Conservation (phyloP, 441 rosid genomes). For the Hura crepitans region DNA sequence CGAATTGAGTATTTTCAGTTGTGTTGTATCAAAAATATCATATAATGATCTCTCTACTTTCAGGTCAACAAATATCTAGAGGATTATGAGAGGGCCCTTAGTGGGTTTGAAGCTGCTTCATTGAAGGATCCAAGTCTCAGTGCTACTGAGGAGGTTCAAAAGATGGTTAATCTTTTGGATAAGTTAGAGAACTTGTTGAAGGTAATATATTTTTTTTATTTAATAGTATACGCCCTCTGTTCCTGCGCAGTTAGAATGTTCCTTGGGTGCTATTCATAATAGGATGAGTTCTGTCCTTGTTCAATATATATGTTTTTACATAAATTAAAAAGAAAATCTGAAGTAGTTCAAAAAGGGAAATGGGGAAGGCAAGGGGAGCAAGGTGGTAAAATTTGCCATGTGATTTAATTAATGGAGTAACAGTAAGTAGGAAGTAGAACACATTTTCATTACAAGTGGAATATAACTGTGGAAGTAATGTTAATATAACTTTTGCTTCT, state of each 20-base stretch:
- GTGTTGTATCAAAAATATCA: conserved; percentile 4
- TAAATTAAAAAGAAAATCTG: neutral
- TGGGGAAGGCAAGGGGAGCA: neutral
- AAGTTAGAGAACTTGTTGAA: conserved; percentile 48
- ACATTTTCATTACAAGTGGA: neutral
- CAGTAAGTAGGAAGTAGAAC: neutral
- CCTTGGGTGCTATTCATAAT: neutral
- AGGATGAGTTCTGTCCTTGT: neutral
- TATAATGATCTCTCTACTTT: conserved; percentile 20
- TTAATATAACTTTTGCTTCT: neutral
- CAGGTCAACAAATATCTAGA: conserved; percentile 71
- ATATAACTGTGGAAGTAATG: neutral
- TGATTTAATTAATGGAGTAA: neutral
- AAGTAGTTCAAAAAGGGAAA: neutral
- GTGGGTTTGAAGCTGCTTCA: conserved; percentile 70
- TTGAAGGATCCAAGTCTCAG: conserved; percentile 63
- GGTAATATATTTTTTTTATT: conserved; percentile 33
- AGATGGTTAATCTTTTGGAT: conserved; percentile 55
- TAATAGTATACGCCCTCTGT: neutral
- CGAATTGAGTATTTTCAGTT: conserved; percentile 6
- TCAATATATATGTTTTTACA: neutral
- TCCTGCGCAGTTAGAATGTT: neutral
- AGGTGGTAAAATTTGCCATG: neutral
- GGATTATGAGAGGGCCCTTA: conserved; percentile 71
- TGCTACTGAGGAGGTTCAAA: conserved; percentile 55